Evolutionary conservation across 805 yeast genomes (phyloP).

Genomic region (Wickerhamiella siamensis): DNA sequence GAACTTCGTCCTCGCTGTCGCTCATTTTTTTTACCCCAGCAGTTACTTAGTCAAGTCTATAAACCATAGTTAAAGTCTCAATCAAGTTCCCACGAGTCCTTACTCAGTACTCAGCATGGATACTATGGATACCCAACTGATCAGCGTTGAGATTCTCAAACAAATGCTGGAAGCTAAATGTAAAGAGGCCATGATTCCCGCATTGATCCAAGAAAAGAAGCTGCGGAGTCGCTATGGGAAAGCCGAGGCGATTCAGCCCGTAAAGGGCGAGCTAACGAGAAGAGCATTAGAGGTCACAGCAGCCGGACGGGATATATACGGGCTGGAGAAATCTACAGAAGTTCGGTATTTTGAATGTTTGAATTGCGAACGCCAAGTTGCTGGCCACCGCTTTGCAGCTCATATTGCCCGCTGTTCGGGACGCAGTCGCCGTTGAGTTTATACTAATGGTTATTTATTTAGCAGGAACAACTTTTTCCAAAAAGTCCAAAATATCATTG

Average conservation of each 20-base stretch:
- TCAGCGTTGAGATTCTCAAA: slow-evolving; percentile 13
- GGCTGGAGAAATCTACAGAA: slow-evolving; percentile 33
- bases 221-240: slow-evolving; percentile 24
- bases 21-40: slow-evolving; percentile 6
- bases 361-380: slow-evolving; percentile 73
- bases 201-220: slow-evolving; percentile 23
- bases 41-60: too few relatives aligned
- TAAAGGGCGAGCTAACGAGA: slow-evolving; percentile 15
- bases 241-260: slow-evolving; percentile 13
- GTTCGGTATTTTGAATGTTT: slow-evolving; percentile 58
- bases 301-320: slow-evolving; percentile 30
- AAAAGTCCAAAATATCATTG: slow-evolving; percentile 34
- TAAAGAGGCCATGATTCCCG: slow-evolving; percentile 24
- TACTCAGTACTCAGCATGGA: background rate
- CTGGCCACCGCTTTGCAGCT: slow-evolving; percentile 85
- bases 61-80: too few relatives aligned
- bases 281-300: slow-evolving; percentile 13
- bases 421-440: slow-evolving; percentile 29
- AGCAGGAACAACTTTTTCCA: slow-evolving; percentile 25
- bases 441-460: background rate
- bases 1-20: slow-evolving; percentile 27
- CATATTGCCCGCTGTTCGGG: slow-evolving; percentile 84
- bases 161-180: slow-evolving; percentile 23
- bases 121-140: background rate
- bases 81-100: background rate